A percentile compares a stretch with the other conserved stretches of the same genome.
These are phyloP conservation scores for Colletotrichum truncatum DNA, from an alignment of 2,329 filamentous ascomycete genomes.

Conservation along the genomic window DNA sequence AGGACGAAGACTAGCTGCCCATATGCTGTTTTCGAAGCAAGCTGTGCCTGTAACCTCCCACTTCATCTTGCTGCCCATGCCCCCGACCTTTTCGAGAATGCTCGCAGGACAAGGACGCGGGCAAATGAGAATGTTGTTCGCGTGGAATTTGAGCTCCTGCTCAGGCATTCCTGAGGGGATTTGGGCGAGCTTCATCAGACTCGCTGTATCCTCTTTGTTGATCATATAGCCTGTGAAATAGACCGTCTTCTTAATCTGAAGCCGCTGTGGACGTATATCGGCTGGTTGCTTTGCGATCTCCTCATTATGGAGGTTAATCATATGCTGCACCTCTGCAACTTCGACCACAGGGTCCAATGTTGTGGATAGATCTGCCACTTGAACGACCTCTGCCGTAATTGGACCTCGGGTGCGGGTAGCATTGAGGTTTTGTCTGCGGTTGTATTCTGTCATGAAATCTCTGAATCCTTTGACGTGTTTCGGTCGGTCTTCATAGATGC, in stretches of 20 bases:
- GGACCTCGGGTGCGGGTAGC: slow-evolving; percentile 64
- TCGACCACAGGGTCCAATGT: slow-evolving; percentile 82
- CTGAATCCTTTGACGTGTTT: slow-evolving; percentile 83
- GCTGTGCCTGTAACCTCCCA: slow-evolving; percentile 87
- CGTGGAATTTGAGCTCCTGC: slow-evolving; percentile 81
- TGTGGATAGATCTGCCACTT: slow-evolving; percentile 80
- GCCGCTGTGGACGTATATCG: slow-evolving; percentile 49
- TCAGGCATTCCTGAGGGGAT: slow-evolving; percentile 70
- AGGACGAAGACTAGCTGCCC: slow-evolving; percentile 84
- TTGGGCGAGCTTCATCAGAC: slow-evolving; percentile 74
- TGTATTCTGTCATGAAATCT: slow-evolving; percentile 84
- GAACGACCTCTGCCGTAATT: slow-evolving; percentile 82
- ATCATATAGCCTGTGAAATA: slow-evolving; percentile 96
- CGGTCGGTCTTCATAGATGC: slow-evolving; percentile 74
- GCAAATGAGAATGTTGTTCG: slow-evolving; percentile 91
- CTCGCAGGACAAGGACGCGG: slow-evolving; percentile 76
- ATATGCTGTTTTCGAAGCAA: slow-evolving; percentile 81
- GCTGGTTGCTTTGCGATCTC: slow-evolving; percentile 51
- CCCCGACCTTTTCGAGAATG: slow-evolving; percentile 85
- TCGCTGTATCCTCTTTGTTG: slow-evolving; percentile 73
- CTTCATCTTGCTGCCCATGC: slow-evolving; percentile 81
- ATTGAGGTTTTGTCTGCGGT: slow-evolving; percentile 60
- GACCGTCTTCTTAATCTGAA: slow-evolving; percentile 85
- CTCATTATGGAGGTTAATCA: slow-evolving; percentile 88
- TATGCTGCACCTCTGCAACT: slow-evolving; percentile 84